These are phyloP conservation scores for Cucurbita maxima DNA, from an alignment of 306 rosid genomes.

Conservation along the genomic window DNA sequence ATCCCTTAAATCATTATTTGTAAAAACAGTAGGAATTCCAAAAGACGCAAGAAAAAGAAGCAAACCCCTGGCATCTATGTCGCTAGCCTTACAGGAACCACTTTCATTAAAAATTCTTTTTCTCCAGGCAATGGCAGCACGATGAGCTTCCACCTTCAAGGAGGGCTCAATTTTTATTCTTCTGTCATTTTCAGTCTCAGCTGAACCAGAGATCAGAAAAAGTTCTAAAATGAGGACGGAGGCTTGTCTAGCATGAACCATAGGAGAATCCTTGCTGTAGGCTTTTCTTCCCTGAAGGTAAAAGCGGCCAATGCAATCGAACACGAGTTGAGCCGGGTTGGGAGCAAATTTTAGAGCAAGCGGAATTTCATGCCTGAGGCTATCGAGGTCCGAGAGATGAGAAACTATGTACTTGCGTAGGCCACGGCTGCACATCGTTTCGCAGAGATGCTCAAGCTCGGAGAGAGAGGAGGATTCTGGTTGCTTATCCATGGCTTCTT, in stretches of 20 bases:
- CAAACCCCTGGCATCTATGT: constrained; percentile 48
- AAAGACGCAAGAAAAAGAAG: constrained; percentile 32
- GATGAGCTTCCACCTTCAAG: constrained; percentile 21
- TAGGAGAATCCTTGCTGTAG: constrained; percentile 20
- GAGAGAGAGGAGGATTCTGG: not conserved
- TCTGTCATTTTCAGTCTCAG: not conserved
- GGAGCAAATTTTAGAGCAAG: constrained; percentile 30
- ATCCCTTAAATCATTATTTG: constrained; percentile 24
- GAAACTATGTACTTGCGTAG: constrained; percentile 27
- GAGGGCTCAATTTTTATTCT: constrained; percentile 1
- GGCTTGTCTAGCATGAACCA: constrained; percentile 29
- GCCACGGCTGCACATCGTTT: constrained; percentile 35
- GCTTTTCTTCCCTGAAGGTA: constrained; percentile 47
- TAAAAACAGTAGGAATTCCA: constrained; percentile 27
- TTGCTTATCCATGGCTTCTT: not conserved
- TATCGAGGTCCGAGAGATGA: constrained; percentile 9
- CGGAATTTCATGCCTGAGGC: constrained; percentile 26
- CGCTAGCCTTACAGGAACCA: constrained; percentile 27
- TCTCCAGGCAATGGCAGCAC: constrained; percentile 36
- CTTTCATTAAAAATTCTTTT: constrained; percentile 34
- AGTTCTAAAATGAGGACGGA: constrained; percentile 34
- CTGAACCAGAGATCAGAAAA: constrained; percentile 32
- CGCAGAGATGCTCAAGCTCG: constrained; percentile 25
- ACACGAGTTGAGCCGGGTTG: constrained; percentile 29
- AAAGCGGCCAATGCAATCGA: constrained; percentile 47